phyloP scores from a whole-genome alignment of 352 stramenopile species.

The Pythium brassicae region DNA sequence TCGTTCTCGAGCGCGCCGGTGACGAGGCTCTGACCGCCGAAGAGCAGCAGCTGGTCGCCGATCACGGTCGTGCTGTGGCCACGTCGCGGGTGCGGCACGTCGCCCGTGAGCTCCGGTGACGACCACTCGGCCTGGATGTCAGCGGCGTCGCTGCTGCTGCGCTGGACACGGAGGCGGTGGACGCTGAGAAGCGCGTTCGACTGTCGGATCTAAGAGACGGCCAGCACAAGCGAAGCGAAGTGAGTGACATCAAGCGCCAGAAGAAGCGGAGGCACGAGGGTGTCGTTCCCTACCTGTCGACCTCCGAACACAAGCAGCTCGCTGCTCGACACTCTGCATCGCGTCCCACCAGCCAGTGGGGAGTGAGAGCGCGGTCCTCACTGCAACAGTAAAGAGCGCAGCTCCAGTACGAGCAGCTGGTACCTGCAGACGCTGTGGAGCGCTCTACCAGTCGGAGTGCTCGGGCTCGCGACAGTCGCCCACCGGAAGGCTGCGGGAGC shows the following conservation, averaged over 20 bases:
- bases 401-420: background rate
- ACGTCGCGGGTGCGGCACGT: conserved; percentile 34
- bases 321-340: conserved; percentile 24
- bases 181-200: conserved; percentile 60
- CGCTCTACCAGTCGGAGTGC: conserved; percentile 34
- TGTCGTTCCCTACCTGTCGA: conserved; percentile 32
- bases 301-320: conserved; percentile 65
- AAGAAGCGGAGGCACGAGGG: background rate
- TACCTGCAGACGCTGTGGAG: conserved; percentile 57
- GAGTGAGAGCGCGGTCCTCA: no score
- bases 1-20: conserved; percentile 48
- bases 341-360: background rate
- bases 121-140: conserved; percentile 31
- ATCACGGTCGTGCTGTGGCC: conserved; percentile 61
- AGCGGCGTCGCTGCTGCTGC: background rate
- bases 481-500: conserved; percentile 36
- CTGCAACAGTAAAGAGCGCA: no score
- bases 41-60: conserved; percentile 52
- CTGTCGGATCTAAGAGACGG: conserved; percentile 39
- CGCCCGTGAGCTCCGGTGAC: conserved; percentile 24
- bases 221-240: background rate
- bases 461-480: conserved; percentile 32
- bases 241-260: background rate
- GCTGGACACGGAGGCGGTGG: conserved; percentile 25
- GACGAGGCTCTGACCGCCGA: conserved; percentile 51